Conservation (phyloP, 2,329 filamentous ascomycete species). For the Colletotrichum spaethianum region DNA sequence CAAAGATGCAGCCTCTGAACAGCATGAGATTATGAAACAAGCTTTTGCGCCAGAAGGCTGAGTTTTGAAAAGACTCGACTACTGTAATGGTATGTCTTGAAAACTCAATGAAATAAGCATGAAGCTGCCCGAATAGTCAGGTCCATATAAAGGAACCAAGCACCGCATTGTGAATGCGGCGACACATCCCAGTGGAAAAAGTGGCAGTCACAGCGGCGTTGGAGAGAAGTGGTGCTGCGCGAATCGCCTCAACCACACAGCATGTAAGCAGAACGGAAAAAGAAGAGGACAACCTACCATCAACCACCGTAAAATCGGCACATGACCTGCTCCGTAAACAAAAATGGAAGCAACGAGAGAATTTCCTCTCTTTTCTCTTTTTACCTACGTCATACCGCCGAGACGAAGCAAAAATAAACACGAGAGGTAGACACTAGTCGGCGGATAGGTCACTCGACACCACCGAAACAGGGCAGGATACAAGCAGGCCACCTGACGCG, state of each 20-base stretch:
- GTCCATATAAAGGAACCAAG: not conserved
- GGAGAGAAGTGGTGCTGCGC: not conserved
- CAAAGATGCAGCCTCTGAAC: too few relatives aligned
- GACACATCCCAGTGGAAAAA: too few relatives aligned
- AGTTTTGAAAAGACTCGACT: not conserved
- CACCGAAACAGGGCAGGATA: conserved; percentile 8
- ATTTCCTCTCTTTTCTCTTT: not conserved
- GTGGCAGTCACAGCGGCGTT: not conserved
- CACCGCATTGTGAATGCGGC: not conserved
- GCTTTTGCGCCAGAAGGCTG: too few relatives aligned
- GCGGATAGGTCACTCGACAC: conserved; percentile 33
- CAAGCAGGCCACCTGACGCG: conserved; percentile 29
- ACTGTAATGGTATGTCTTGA: not conserved
- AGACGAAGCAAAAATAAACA: not conserved
- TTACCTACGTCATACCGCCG: conserved; percentile 11
- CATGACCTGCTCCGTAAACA: not conserved
- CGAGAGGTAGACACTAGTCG: not conserved
- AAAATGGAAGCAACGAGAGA: not conserved
- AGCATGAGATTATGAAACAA: too few relatives aligned
- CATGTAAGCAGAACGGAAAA: not conserved
- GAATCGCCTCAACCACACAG: not conserved
- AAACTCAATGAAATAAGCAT: not conserved
- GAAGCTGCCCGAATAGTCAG: not conserved
- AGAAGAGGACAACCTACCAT: not conserved
- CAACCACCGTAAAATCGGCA: not conserved